Conservation (phyloP, 345 rosid species). For the Aquilaria yunnanensis region DNA sequence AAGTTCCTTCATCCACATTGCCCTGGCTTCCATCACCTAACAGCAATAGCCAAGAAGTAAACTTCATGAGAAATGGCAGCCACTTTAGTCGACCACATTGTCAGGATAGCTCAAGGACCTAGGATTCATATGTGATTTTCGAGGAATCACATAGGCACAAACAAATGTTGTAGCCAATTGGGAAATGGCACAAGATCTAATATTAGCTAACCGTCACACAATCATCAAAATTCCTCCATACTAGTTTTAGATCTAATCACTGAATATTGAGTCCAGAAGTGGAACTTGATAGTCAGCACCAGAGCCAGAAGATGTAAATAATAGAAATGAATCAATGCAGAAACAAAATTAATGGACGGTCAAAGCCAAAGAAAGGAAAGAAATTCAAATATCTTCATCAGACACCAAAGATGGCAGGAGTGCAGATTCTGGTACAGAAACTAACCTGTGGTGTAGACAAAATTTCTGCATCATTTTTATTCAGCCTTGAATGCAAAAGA, state of each 20-base stretch:
- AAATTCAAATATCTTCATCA: not conserved
- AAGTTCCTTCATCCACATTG: conserved; percentile 67
- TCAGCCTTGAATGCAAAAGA: conserved; percentile 85
- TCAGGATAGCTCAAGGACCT: no score
- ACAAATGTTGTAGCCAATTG: no score
- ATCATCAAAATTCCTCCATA: no score
- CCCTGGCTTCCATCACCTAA: conserved; percentile 83
- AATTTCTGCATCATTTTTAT: conserved; percentile 64
- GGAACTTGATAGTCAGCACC: no score
- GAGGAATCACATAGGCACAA: no score
- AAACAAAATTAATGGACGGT: not conserved
- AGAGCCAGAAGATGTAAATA: not conserved
- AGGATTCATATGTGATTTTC: no score
- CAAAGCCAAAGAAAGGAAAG: conserved; percentile 1
- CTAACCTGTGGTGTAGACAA: conserved; percentile 82
- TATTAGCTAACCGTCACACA: no score
- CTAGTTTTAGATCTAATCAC: no score
- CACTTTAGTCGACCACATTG: not conserved
- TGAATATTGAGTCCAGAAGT: no score
- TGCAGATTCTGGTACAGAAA: conserved; percentile 6
- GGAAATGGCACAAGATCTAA: no score
- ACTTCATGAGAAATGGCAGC: conserved; percentile 3
- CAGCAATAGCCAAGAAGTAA: not conserved
- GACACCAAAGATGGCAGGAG: no score
- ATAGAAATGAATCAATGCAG: not conserved